Evolutionary conservation across 768 basidiomycete genomes (phyloP).

Genomic region (Termitomyces sp.): DNA sequence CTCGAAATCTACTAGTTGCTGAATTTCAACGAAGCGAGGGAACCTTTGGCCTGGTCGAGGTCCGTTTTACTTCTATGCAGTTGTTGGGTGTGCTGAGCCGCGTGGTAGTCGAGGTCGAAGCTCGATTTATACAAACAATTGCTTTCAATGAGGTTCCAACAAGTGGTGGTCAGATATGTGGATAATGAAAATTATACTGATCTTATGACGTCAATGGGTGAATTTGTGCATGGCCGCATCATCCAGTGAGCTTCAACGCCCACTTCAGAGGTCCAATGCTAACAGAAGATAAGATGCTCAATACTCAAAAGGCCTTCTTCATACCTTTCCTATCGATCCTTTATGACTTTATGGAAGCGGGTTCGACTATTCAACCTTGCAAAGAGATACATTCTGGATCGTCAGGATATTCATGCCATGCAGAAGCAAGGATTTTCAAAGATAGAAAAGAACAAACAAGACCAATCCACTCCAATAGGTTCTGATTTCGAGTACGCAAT

Average conservation of each 20-base stretch:
- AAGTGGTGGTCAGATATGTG: conserved; percentile 56
- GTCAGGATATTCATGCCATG: conserved; percentile 23
- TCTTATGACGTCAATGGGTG: conserved; percentile 62
- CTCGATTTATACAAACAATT: conserved; percentile 82
- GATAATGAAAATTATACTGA: conserved; percentile 74
- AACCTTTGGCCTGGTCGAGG: conserved; percentile 73
- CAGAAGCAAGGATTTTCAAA: conserved; percentile 12
- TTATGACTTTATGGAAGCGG: conserved; percentile 51
- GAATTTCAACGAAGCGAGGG: conserved; percentile 79
- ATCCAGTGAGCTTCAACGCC: conserved; percentile 30
- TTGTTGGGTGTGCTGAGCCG: not conserved
- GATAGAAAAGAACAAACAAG: conserved; percentile 26
- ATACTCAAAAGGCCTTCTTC: conserved; percentile 22
- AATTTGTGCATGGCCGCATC: conserved; percentile 51
- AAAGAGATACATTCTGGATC: conserved; percentile 26
- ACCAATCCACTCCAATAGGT: conserved; percentile 52
- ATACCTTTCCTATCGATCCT: conserved; percentile 32
- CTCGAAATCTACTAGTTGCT: conserved; percentile 72
- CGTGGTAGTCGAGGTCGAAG: conserved; percentile 65
- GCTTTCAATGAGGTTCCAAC: conserved; percentile 64
- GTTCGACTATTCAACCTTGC: conserved; percentile 38
- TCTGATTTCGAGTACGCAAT: conserved; percentile 81
- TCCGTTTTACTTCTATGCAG: conserved; percentile 27
- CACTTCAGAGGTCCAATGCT: not conserved
- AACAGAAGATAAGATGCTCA: conserved; percentile 20